Base-by-base conservation (phyloP, 495 filamentous ascomycete genomes). In the Pseudotulostoma volvatum region DNA sequence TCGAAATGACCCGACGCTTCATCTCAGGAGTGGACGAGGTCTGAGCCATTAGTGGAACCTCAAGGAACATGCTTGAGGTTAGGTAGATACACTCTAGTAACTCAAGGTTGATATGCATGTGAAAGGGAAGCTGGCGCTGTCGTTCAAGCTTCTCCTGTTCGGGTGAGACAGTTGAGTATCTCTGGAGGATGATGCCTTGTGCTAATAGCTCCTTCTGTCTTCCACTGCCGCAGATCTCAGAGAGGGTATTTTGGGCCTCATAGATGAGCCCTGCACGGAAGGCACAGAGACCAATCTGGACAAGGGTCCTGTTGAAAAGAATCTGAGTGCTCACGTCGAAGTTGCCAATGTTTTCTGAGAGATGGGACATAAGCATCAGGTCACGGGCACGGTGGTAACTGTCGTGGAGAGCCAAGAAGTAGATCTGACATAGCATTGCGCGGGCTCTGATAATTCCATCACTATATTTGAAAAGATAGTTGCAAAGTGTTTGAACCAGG, bases 31-130 rank as follows among this genome's bases (percentile, higher is more conserved):
- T 83, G 7, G 87, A 94, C 33, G 92, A 92, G 34, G 84, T 88
- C 56, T 96, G 92, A 18, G 90, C 90, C 41, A 99, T 77, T 34
- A 94, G 80, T 9, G 90, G 90, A 44, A 99, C 94, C 65, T 99
- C 90, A 34, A 99, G 72, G 43, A 99, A 77, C 90, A 96, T 96
- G 66, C 82, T 92, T 59, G 85, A 95, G 40, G 90, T 95, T 33
- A 99, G 77, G 61, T 99, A 99, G 42, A 95, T 87, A 53, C 88
- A 96, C 59, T 99, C 90, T 2, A 99, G 75, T 19, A 99, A 74
- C 51, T 99, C 90, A 15, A 99, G 71, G 68, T 99, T 99, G 69
- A 99, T 96, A 70, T 99, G 90, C 84, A 95, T 93, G 66, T 99
- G 90, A 74, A 99, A 99, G 32, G 90, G 90, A 42, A 99, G 70